phyloP scores from a whole-genome alignment of 2,329 filamentous ascomycete species.

The Fusarium newnesense region DNA sequence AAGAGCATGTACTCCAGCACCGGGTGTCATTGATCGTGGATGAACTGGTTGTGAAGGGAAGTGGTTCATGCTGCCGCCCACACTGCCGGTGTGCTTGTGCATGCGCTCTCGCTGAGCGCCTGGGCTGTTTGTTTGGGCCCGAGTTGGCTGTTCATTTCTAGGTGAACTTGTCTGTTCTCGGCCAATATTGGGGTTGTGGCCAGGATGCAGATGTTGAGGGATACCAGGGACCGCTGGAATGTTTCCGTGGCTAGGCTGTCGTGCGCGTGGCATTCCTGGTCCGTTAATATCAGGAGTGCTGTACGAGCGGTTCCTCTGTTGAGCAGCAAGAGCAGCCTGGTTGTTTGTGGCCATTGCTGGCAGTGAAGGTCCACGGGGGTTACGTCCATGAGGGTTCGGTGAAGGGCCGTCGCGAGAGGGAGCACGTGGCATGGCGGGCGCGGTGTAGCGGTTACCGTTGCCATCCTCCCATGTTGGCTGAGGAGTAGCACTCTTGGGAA shows the following conservation, averaged over 20 bases:
- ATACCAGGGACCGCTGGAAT: constrained; percentile 82
- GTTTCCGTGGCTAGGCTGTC: constrained; percentile 63
- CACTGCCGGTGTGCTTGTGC: constrained; percentile 60
- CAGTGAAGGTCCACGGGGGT: constrained; percentile 80
- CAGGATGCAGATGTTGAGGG: constrained; percentile 72
- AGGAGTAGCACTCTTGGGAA: constrained; percentile 76
- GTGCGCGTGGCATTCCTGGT: constrained; percentile 66
- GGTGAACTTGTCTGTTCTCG: constrained; percentile 88
- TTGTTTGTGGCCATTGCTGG: constrained; percentile 73
- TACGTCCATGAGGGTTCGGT: constrained; percentile 72
- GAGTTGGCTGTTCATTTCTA: constrained; percentile 71
- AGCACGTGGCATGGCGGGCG: constrained; percentile 84
- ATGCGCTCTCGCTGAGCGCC: constrained; percentile 71
- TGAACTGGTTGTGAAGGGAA: constrained; percentile 67
- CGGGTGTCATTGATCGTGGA: constrained; percentile 58
- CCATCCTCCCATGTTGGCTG: constrained; percentile 77
- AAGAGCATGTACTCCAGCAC: constrained; percentile 49
- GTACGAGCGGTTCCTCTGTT: constrained; percentile 85
- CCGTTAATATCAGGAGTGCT: constrained; percentile 95
- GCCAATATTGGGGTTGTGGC: constrained; percentile 72
- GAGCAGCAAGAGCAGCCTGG: constrained; percentile 62
- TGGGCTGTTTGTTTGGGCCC: constrained; percentile 77
- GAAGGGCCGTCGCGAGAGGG: constrained; percentile 81
- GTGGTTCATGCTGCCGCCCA: constrained; percentile 64
- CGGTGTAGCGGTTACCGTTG: constrained; percentile 85